A percentile compares a stretch with the other conserved stretches of the same genome.
These are phyloP conservation scores for Spiraea crenata DNA, from an alignment of 331 rosid genomes.

Conservation along the genomic window DNA sequence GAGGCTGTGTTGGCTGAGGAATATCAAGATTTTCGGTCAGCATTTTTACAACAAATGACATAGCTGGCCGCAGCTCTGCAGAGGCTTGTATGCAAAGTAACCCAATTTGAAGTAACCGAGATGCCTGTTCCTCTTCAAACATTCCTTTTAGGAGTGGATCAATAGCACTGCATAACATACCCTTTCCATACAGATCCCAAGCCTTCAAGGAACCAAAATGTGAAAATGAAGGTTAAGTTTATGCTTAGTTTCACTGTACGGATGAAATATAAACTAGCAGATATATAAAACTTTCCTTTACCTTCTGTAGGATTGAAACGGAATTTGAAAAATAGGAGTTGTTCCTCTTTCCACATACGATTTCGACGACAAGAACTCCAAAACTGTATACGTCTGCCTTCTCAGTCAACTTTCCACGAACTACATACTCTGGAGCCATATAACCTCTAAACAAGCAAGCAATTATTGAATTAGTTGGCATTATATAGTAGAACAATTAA, in stretches of 20 bases:
- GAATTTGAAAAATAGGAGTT: slow-evolving; percentile 37
- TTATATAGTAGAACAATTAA: background rate
- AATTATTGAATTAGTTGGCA: background rate
- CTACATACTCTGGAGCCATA: slow-evolving; percentile 74
- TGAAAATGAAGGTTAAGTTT: no score
- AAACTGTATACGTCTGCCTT: slow-evolving; percentile 80
- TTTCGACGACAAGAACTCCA: slow-evolving; percentile 60
- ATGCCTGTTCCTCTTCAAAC: slow-evolving; percentile 43
- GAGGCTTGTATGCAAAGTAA: slow-evolving; percentile 72
- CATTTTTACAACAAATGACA: slow-evolving; percentile 66
- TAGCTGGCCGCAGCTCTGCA: slow-evolving; percentile 63
- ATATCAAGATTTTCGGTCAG: slow-evolving; percentile 37
- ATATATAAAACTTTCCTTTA: slow-evolving; percentile 12
- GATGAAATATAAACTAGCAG: background rate
- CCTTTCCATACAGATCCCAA: slow-evolving; percentile 57
- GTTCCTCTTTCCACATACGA: slow-evolving; percentile 54
- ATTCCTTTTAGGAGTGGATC: slow-evolving; percentile 48
- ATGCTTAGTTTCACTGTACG: no score
- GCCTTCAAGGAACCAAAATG: slow-evolving; percentile 38
- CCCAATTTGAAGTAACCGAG: slow-evolving; percentile 58
- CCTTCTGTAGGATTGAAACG: slow-evolving; percentile 56
- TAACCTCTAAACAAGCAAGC: slow-evolving; percentile 47
- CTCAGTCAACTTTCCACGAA: slow-evolving; percentile 58
- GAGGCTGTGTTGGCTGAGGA: slow-evolving; percentile 70
- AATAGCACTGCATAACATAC: slow-evolving; percentile 38